phyloP scores from a whole-genome alignment of 2,329 filamentous ascomycete genomes.

The Rhexocercosporidium sp. region DNA sequence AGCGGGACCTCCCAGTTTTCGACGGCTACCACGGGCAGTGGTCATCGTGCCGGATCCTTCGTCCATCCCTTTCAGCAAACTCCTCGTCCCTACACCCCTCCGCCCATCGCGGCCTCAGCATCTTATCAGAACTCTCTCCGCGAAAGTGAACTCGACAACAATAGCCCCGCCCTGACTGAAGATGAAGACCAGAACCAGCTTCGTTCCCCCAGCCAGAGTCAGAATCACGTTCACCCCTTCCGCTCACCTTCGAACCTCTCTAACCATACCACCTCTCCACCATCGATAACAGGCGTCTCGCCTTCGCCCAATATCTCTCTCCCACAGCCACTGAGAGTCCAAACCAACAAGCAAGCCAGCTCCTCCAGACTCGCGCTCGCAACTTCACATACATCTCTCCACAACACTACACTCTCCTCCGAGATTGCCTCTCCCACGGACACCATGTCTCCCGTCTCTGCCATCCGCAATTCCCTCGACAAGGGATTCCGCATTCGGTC shows the following conservation, averaged over 20 bases:
- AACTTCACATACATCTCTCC: conserved; percentile 36
- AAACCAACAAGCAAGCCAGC: conserved; percentile 37
- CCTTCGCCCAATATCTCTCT: conserved; percentile 29
- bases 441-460: conserved; percentile 50
- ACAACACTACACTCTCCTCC: conserved; percentile 29
- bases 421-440: conserved; percentile 37
- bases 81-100: conserved; percentile 64
- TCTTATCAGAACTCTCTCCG: conserved; percentile 62
- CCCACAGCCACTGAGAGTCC: conserved; percentile 32
- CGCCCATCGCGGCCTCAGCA: conserved; percentile 43
- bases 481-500: conserved; percentile 63
- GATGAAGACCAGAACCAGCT: conserved; percentile 36
- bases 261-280: conserved; percentile 30
- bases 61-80: conserved; percentile 70
- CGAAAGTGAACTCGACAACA: conserved; percentile 55
- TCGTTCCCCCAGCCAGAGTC: conserved; percentile 16
- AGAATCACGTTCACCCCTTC: conserved; percentile 26
- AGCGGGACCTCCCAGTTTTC: conserved; percentile 61
- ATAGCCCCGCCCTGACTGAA: conserved; percentile 38
- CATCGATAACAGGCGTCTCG: conserved; percentile 29
- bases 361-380: conserved; percentile 37
- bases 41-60: conserved; percentile 50
- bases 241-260: conserved; percentile 39
- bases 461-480: conserved; percentile 64
- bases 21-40: conserved; percentile 59